A percentile compares a stretch with the other conserved stretches of the same genome.
Evolutionary conservation across 306 rosid genomes (phyloP).

Genomic region (Boehmeria nivea): DNA sequence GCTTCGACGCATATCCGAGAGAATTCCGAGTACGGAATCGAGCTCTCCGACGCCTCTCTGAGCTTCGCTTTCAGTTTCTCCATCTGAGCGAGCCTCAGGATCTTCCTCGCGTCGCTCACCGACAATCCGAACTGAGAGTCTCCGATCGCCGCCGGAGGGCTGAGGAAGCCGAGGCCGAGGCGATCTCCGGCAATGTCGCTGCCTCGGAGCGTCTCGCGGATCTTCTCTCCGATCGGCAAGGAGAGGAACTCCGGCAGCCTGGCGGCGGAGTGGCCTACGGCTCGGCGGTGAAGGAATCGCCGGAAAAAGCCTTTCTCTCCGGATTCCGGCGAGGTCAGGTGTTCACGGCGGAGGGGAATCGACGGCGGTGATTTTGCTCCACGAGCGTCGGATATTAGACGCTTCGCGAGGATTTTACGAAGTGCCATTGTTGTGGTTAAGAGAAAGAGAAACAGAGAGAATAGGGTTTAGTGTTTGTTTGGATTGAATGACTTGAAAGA

Average conservation of each 20-base stretch:
- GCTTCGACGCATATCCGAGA: conserved; percentile 49
- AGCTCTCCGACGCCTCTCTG: conserved; percentile 36
- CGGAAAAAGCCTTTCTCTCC: conserved; percentile 36
- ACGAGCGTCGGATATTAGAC: conserved; percentile 16
- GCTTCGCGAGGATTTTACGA: conserved; percentile 43
- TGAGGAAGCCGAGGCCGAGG: conserved; percentile 22
- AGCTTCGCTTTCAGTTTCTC: conserved; percentile 65
- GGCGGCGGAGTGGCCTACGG: conserved; percentile 32
- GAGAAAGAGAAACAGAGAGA: neutral
- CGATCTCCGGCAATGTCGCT: conserved; percentile 28
- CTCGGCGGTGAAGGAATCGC: conserved; percentile 41
- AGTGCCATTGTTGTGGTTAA: conserved; percentile 47
- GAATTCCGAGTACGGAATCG: conserved; percentile 51
- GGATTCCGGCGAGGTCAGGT: conserved; percentile 29
- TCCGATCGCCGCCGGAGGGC: conserved; percentile 12
- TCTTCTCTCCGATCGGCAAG: conserved; percentile 49
- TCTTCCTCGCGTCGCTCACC: conserved; percentile 53
- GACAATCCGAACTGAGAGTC: conserved; percentile 29
- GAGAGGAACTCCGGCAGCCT: conserved; percentile 49
- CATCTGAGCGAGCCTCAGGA: conserved; percentile 45
- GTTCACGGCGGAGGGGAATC: conserved; percentile 36
- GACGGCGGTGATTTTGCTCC: conserved; percentile 17
- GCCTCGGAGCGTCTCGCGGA: conserved; percentile 31
- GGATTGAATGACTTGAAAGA: neutral
- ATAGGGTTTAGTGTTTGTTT: conserved; percentile 6